These are phyloP conservation scores for Saccharomycopsis olivae DNA, from an alignment of 805 yeast genomes.

Conservation along the genomic window DNA sequence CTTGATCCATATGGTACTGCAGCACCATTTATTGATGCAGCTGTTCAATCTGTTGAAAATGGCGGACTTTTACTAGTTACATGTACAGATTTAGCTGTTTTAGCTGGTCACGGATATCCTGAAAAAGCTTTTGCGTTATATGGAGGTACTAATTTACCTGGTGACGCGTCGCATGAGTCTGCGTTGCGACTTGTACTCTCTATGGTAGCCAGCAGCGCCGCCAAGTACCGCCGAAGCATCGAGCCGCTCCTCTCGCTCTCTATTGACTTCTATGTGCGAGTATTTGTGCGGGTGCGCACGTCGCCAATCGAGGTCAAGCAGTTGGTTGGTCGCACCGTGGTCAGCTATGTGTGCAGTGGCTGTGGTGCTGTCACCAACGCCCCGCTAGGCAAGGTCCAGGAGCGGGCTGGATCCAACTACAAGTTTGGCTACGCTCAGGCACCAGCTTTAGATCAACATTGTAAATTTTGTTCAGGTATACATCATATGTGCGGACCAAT, in stretches of 20 bases:
- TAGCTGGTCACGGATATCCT: slow-evolving; percentile 94
- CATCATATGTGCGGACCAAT: slow-evolving; percentile 90
- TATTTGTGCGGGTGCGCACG: slow-evolving; percentile 67
- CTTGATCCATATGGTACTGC: slow-evolving; percentile 98
- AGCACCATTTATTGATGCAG: slow-evolving; percentile 89
- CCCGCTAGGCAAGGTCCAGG: slow-evolving; percentile 54
- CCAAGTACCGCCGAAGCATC: slow-evolving; percentile 75
- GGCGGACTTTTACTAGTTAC: slow-evolving; percentile 84
- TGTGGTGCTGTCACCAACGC: slow-evolving; percentile 70
- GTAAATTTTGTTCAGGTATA: slow-evolving; percentile 57
- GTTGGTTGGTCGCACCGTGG: slow-evolving; percentile 65
- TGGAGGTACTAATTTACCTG: slow-evolving; percentile 82
- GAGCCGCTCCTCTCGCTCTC: slow-evolving; percentile 82
- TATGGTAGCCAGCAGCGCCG: slow-evolving; percentile 72
- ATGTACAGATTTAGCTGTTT: slow-evolving; percentile 91
- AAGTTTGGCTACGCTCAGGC: slow-evolving; percentile 60
- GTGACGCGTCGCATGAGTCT: slow-evolving; percentile 83
- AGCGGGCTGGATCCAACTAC: slow-evolving; percentile 28
- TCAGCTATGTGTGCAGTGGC: slow-evolving; percentile 76
- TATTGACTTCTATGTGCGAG: slow-evolving; percentile 86
- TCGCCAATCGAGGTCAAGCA: slow-evolving; percentile 78
- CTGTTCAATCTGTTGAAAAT: slow-evolving; percentile 72
- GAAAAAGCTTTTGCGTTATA: slow-evolving; percentile 93
- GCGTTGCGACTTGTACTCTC: slow-evolving; percentile 79
- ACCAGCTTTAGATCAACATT: slow-evolving; percentile 47